Evolutionary conservation across 2,329 filamentous ascomycete species (phyloP).

Genomic region (Lizonia empirigonia): DNA sequence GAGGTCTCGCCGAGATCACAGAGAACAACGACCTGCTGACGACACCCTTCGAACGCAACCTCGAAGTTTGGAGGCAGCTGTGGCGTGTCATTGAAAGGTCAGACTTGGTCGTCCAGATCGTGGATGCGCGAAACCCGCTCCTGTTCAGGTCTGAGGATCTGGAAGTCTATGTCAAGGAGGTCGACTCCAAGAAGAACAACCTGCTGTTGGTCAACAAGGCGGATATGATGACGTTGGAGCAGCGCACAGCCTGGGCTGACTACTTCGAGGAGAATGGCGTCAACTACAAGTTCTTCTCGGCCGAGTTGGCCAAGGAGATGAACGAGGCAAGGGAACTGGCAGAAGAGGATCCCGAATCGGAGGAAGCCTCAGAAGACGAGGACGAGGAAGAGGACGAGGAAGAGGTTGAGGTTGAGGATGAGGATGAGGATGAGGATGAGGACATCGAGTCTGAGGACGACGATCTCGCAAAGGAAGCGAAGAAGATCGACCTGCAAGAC

Average conservation of each 20-base stretch:
- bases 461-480: conserved; percentile 49
- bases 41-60: conserved; percentile 96
- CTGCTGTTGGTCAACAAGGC: conserved; percentile 96
- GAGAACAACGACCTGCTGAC: conserved; percentile 93
- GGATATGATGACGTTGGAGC: conserved; percentile 93
- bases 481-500: conserved; percentile 55
- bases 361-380: conserved; percentile 54
- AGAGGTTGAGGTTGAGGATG: conserved; percentile 53
- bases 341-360: conserved; percentile 53
- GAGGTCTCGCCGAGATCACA: conserved; percentile 88
- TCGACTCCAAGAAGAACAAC: conserved; percentile 87
- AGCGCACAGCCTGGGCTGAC: conserved; percentile 82
- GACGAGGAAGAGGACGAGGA: conserved; percentile 36
- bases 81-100: conserved; percentile 98
- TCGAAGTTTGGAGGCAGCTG: conserved; percentile 97
- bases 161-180: conserved; percentile 91
- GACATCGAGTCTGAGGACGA: conserved; percentile 54
- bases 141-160: conserved; percentile 94
- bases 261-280: conserved; percentile 83
- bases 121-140: conserved; percentile 92
- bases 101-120: conserved; percentile 95
- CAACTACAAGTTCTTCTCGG: conserved; percentile 95
- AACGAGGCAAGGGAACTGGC: conserved; percentile 73
- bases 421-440: conserved; percentile 37
- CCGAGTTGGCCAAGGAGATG: conserved; percentile 84